phyloP scores from a whole-genome alignment of 352 stramenopile genomes.

The Blastocystis sp. region DNA sequence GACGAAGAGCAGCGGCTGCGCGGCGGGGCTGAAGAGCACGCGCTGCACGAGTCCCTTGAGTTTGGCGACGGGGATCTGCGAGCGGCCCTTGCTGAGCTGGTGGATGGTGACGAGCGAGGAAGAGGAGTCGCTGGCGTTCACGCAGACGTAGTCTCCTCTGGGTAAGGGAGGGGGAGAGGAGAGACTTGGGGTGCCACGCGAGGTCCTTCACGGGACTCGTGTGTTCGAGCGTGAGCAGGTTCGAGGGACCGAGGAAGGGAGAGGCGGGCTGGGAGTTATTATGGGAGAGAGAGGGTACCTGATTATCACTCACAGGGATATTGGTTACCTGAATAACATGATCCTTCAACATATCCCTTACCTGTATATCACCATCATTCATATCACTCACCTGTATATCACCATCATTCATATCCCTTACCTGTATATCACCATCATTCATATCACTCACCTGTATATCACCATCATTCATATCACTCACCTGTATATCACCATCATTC shows the following conservation, averaged over 20 bases:
- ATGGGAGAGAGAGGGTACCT: too few species aligned
- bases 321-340: too few species aligned
- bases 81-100: constrained; percentile 87
- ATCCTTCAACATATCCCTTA: too few species aligned
- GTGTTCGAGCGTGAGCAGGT: not conserved
- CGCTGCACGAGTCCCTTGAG: constrained; percentile 80
- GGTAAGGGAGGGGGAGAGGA: not conserved
- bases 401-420: too few species aligned
- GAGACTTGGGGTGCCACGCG: constrained; percentile 85
- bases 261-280: too few species aligned
- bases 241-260: not conserved
- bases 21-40: constrained; percentile 87
- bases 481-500: too few species aligned
- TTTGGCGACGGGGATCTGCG: constrained; percentile 89
- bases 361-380: too few species aligned
- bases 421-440: too few species aligned
- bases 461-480: too few species aligned
- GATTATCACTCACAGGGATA: not conserved
- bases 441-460: too few species aligned
- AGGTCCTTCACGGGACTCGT: constrained; percentile 66
- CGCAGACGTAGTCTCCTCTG: constrained; percentile 89
- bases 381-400: too few species aligned
- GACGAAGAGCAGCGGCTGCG: constrained; percentile 97
- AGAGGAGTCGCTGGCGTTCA: constrained; percentile 66
- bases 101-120: constrained; percentile 87